These are phyloP conservation scores for Novymonas esmeraldas DNA, from an alignment of 208 protist species.

Conservation along the genomic window DNA sequence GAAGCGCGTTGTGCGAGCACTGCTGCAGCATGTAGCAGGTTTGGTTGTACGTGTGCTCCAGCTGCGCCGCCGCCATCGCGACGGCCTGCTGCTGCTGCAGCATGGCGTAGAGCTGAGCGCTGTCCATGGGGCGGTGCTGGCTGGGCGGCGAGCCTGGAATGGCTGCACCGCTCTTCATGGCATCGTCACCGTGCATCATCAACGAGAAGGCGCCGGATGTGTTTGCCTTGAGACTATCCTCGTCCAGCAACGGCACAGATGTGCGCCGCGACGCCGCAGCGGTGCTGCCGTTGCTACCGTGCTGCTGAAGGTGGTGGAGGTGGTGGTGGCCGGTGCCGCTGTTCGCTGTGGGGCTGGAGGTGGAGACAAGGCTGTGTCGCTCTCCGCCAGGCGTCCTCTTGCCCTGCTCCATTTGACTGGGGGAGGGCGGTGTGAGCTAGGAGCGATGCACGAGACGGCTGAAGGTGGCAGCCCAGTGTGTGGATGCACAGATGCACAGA, in stretches of 20 bases:
- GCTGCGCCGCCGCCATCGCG: constrained; percentile 44
- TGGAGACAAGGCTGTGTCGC: constrained; percentile 24
- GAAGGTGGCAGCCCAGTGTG: neutral
- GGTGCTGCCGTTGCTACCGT: constrained; percentile 1
- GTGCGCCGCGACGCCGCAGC: constrained; percentile 3
- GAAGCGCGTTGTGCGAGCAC: constrained; percentile 55
- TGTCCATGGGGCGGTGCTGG: constrained; percentile 39
- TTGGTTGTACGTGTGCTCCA: constrained; percentile 67
- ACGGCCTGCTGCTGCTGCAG: constrained; percentile 56
- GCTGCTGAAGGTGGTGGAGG: neutral
- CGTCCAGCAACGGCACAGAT: constrained; percentile 38
- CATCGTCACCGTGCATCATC: constrained; percentile 29
- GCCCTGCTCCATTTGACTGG: constrained; percentile 6
- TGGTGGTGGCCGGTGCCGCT: neutral
- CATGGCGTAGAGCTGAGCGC: constrained; percentile 34
- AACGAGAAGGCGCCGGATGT: constrained; percentile 22
- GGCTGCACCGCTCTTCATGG: constrained; percentile 6
- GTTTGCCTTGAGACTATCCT: constrained; percentile 45
- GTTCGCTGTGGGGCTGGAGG: neutral
- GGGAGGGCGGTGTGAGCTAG: neutral
- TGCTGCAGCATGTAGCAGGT: constrained; percentile 64
- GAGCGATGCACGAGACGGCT: neutral
- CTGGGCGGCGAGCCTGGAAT: neutral
- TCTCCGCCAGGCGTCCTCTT: constrained; percentile 11
- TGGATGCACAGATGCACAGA: neutral